phyloP scores from a whole-genome alignment of 495 filamentous ascomycete genomes.

The Pyrenula aspistea region DNA sequence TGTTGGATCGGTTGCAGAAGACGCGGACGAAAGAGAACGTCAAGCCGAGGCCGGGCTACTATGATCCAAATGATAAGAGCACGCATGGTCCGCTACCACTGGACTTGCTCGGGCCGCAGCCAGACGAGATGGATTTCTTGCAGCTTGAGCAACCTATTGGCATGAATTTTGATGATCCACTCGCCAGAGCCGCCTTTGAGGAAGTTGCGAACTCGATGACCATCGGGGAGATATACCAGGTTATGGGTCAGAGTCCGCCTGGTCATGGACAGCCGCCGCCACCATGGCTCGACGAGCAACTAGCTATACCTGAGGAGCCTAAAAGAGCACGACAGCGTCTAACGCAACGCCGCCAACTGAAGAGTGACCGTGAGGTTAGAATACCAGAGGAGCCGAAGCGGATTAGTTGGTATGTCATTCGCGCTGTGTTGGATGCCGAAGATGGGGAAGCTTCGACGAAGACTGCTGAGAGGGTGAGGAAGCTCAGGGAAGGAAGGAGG shows the following conservation, averaged over 20 bases:
- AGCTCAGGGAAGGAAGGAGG: not conserved
- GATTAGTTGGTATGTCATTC: not conserved
- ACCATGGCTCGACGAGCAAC: not conserved
- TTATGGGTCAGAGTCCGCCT: not conserved
- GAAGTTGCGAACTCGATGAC: not conserved
- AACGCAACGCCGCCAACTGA: not conserved
- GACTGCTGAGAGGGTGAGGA: not conserved
- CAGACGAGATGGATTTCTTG: not conserved
- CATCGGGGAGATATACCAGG: not conserved
- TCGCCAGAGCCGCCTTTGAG: not conserved
- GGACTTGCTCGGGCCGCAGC: not conserved
- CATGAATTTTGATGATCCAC: not conserved
- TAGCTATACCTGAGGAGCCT: not conserved
- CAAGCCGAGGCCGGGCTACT: not conserved
- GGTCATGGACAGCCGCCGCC: not conserved
- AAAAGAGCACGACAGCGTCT: not conserved
- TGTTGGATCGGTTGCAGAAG: not conserved
- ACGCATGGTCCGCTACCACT: not conserved
- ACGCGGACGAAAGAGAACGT: not conserved
- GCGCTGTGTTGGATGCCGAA: not conserved
- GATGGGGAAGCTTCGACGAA: not conserved
- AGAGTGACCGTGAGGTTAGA: not conserved
- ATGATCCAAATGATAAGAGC: not conserved
- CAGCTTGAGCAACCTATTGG: not conserved
- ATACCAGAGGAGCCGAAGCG: not conserved